phyloP scores from a whole-genome alignment of 1,284 basidiomycete species.

The Papiliotrema laurentii region DNA sequence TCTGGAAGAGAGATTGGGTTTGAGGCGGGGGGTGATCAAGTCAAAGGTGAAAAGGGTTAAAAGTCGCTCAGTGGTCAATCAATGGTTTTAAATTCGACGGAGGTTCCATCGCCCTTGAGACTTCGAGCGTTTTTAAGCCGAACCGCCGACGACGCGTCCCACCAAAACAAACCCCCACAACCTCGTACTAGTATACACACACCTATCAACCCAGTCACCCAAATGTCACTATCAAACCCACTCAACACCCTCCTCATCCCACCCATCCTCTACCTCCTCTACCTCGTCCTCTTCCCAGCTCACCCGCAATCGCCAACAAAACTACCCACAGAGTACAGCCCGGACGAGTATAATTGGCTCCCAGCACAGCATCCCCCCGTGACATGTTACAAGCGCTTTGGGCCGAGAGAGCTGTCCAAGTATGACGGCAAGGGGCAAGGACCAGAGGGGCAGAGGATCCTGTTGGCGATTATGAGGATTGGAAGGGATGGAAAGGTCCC shows the following conservation, averaged over 20 bases:
- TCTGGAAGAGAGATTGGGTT: too few relatives aligned
- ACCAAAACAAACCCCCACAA: not conserved
- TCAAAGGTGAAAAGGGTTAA: too few relatives aligned
- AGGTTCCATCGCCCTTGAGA: too few relatives aligned
- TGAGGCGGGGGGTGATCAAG: too few relatives aligned
- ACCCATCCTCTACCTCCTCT: constrained; percentile 69
- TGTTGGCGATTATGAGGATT: constrained; percentile 76
- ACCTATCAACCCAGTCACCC: too few relatives aligned
- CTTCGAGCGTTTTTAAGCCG: too few relatives aligned
- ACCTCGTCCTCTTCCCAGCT: constrained; percentile 67
- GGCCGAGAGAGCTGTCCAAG: constrained; percentile 63
- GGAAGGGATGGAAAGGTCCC: constrained; percentile 21
- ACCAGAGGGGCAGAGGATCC: constrained; percentile 65
- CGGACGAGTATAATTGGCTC: constrained; percentile 75
- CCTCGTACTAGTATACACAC: too few relatives aligned
- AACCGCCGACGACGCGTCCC: not conserved
- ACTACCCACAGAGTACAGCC: constrained; percentile 25
- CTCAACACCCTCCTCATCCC: constrained; percentile 64
- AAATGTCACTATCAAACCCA: constrained; percentile 41
- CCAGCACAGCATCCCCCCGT: constrained; percentile 72
- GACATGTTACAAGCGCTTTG: constrained; percentile 69
- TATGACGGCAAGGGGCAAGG: constrained; percentile 67
- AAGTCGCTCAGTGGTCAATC: too few relatives aligned
- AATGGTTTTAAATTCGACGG: too few relatives aligned
- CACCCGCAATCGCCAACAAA: constrained; percentile 6